Evolutionary conservation across 305 asterid species (phyloP).

Genomic region (Petunia hybrid): DNA sequence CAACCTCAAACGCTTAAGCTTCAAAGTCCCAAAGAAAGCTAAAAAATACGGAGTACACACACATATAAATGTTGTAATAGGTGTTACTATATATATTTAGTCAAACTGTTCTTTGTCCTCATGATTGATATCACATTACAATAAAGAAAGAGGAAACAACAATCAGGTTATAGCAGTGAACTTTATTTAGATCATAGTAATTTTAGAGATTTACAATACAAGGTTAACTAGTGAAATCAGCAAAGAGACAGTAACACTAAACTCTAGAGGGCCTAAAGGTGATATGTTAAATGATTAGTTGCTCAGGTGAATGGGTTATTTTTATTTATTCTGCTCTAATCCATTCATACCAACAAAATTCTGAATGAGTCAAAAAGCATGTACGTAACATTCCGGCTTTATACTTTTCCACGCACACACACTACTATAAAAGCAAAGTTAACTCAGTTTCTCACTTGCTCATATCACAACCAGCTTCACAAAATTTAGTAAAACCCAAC

Average conservation of each 20-base stretch:
- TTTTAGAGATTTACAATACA: too few relatives aligned
- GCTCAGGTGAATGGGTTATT: background rate
- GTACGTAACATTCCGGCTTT: background rate
- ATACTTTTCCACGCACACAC: constrained; percentile 22
- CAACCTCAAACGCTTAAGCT: too few relatives aligned
- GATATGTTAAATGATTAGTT: constrained; percentile 19
- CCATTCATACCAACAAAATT: background rate
- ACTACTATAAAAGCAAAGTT: constrained; percentile 24
- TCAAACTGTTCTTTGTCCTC: background rate
- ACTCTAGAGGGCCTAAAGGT: background rate
- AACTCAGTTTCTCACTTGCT: constrained; percentile 29
- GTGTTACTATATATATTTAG: background rate
- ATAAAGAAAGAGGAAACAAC: background rate
- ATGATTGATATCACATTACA: background rate
- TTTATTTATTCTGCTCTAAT: background rate
- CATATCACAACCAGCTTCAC: constrained; percentile 25
- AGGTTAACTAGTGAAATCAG: background rate
- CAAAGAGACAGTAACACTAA: background rate
- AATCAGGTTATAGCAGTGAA: background rate
- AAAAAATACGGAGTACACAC: background rate
- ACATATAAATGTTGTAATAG: too few relatives aligned
- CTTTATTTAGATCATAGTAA: too few relatives aligned
- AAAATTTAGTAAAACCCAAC: constrained; percentile 7
- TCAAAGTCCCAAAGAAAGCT: background rate
- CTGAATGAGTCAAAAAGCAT: constrained; percentile 30